Base-by-base conservation (phyloP, 2,329 filamentous ascomycete genomes). In the Penicillium concentricum region DNA sequence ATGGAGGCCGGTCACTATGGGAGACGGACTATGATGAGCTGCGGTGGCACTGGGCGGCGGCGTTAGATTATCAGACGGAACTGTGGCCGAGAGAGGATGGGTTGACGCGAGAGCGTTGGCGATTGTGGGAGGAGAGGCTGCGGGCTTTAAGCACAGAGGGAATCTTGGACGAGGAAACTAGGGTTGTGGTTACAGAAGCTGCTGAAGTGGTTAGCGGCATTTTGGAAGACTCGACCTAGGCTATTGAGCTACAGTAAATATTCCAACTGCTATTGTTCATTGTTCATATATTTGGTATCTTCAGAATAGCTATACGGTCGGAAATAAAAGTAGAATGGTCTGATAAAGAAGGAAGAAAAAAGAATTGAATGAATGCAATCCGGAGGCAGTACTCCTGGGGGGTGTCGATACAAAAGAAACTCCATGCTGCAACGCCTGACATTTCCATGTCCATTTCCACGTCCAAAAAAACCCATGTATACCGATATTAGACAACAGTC, bases 401-500 rank as follows among this genome's bases (percentile, higher is more conserved):
- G 53, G 49, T 62, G 59, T 60, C 60, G 37, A 57, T 57, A 54
- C 39, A 61, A 56, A 38, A 45, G 22, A 44, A 44, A 44, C 57
- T 54, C 46, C 44, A 44, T 53, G 51, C 51, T 58, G 47, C 39
- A 60, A 46, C 55, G 55, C 51, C 38, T 26, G 51, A 54, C 48
- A 52, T 44, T 39, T 41, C 49, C 48, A 24, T 48, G 34, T 41
- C 48, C 42, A 56, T 50, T 46, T 45, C 35, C 34, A 54, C 46
- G 47, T 35, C 45, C 52, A 30, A 45, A 26, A 56, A 42, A 59
- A 54, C 35, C 54, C 54, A 59, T 64, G 56, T 51, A 49, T 42
- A 49, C 15, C 20, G 51, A 55, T 41, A 61, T 72, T 81, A 93
- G 61, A 92, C 90, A 50, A 89, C 87, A 30, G 84, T 86, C 78